Percentiles rank a stretch among this genome's conserved stretches.
Evolutionary conservation across 768 basidiomycete species (phyloP).

Genomic region (Infundibulicybe gibba): DNA sequence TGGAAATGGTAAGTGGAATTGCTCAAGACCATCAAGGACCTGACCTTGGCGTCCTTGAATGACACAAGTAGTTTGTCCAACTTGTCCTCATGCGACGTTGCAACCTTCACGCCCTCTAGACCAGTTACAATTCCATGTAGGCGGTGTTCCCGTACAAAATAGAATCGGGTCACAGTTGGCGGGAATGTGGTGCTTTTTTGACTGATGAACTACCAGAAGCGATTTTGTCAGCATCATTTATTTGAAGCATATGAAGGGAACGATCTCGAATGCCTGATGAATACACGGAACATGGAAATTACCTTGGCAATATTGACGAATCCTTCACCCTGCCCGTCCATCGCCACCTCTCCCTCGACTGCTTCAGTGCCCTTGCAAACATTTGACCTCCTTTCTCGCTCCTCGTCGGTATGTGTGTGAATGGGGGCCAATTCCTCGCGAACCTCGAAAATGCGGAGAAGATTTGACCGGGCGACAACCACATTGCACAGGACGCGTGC

Average conservation of each 20-base stretch:
- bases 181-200: slow-evolving; percentile 40
- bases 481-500: slow-evolving; percentile 71
- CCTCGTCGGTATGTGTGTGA: slow-evolving; percentile 53
- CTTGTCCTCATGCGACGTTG: slow-evolving; percentile 75
- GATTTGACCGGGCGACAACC: slow-evolving; percentile 80
- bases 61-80: slow-evolving; percentile 89
- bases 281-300: slow-evolving; percentile 32
- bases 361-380: slow-evolving; percentile 67
- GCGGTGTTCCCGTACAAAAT: slow-evolving; percentile 74
- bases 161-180: slow-evolving; percentile 63
- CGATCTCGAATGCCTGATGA: slow-evolving; percentile 19
- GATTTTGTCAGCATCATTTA: too few relatives aligned
- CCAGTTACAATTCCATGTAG: slow-evolving; percentile 90
- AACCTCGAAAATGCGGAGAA: slow-evolving; percentile 86
- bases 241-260: too few relatives aligned
- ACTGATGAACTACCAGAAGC: slow-evolving; percentile 56
- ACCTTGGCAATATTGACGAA: slow-evolving; percentile 83
- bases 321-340: slow-evolving; percentile 79
- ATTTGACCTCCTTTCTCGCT: slow-evolving; percentile 50
- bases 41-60: slow-evolving; percentile 93
- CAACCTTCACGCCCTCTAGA: slow-evolving; percentile 72
- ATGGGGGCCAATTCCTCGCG: slow-evolving; percentile 64
- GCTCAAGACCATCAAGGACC: slow-evolving; percentile 6
- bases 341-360: slow-evolving; percentile 74
- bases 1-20: background rate